phyloP scores from a whole-genome alignment of 176 grass and related monocot species.

The Oryza australiensis region DNA sequence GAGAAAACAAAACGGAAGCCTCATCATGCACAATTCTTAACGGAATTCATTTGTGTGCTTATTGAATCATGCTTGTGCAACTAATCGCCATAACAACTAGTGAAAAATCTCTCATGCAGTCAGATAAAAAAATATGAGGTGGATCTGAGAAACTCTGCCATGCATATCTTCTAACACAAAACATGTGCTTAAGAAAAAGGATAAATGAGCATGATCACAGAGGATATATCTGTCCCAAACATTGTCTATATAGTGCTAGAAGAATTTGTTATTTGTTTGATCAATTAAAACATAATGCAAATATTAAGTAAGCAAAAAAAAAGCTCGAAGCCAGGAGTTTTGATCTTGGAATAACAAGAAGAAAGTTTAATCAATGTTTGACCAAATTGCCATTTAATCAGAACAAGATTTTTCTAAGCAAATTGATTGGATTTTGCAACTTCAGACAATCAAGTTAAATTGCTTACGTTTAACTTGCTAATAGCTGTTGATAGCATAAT shows the following conservation, averaged over 20 bases:
- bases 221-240: neutral
- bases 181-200: neutral
- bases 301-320: neutral
- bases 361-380: neutral
- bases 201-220: neutral
- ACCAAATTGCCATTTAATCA: neutral
- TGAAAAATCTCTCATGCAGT: neutral
- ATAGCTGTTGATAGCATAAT: neutral
- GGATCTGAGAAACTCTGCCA: neutral
- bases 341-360: neutral
- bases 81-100: neutral
- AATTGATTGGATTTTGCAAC: neutral
- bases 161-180: neutral
- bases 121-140: neutral
- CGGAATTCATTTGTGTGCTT: neutral
- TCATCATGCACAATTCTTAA: slow-evolving; percentile 8
- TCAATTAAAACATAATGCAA: neutral
- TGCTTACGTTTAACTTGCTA: neutral
- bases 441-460: neutral
- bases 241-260: neutral
- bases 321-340: neutral
- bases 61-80: neutral
- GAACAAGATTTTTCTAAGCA: neutral
- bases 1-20: neutral
- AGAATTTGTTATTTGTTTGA: neutral